Evolutionary conservation across 2,329 filamentous ascomycete species (phyloP), one percentile per base, ranked within the genome.

Genomic region (Penicillium hesseltinei): DNA sequence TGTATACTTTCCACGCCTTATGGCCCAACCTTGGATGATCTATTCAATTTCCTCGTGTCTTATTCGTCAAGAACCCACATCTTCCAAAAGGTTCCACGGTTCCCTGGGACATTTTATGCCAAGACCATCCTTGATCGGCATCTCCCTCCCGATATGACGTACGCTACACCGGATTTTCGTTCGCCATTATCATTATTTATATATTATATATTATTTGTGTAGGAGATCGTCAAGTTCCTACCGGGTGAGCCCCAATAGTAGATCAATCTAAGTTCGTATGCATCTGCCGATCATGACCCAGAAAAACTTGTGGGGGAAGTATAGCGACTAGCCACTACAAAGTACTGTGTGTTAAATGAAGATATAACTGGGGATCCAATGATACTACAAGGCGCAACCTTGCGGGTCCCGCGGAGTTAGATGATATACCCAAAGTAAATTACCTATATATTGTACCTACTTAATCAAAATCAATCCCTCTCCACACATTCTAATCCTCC

Each of bases 351-450:
- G 19, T 36, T 43, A 51, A 57, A 45, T 21, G 9, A n/a, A 1
- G n/a, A 39, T 35, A 47, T 15, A 21, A 38, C 38, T 23, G 31
- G 44, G n/a, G 38, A 23, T 48, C 60, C 57, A 64, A 61, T 60
- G 3, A 46, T 19, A 36, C 4, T 10, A 15, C 39, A 52, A 39
- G 31, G 33, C 46, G 23, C 35, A n/a, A 35, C n/a, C 44, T 55
- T 47, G 49, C 49, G 52, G 55, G 33, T 57, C 56, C 62, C 55
- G 57, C 58, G 62, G 57, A 63, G 54, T 50, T 42, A 2, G 23
- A 5, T 39, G 17, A 25, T 29, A n/a, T 7, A 8, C 10, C 31
- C 21, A 23, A 17, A 6, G 5, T 44, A 44, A 19, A 49, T 21
- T 40, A 38, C 15, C 35, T 25, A 40, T 8, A 50, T 29, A 31